phyloP scores from a whole-genome alignment of 805 yeast genomes.

The Saturnispora quitensis region DNA sequence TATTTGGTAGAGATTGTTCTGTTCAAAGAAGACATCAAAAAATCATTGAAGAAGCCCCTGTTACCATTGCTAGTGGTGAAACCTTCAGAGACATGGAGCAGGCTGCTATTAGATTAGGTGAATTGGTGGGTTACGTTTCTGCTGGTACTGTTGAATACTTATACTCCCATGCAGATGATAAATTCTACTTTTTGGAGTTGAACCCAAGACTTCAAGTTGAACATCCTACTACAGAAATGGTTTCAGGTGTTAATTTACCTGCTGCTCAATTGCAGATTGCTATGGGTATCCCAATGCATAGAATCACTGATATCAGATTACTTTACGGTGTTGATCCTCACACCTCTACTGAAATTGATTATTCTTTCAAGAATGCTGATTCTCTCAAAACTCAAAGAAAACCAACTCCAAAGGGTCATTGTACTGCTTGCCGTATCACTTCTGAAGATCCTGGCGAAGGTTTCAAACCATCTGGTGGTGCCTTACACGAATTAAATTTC shows the following conservation, averaged over 20 bases:
- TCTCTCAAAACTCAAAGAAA: conserved; percentile 74
- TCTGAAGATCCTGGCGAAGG: conserved; percentile 99
- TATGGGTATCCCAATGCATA: conserved; percentile 97
- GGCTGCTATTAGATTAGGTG: conserved; percentile 96
- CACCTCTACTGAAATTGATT: conserved; percentile 82
- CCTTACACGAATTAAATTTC: conserved; percentile 91
- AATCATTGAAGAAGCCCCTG: conserved; percentile 99
- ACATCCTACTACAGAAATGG: conserved; percentile 99
- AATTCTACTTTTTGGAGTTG: conserved; percentile 91
- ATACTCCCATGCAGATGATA: conserved; percentile 88
- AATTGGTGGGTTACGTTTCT: conserved; percentile 93
- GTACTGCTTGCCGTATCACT: conserved; percentile 98
- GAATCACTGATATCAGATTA: conserved; percentile 86
- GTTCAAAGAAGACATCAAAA: conserved; percentile 99
- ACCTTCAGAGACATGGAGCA: conserved; percentile 90
- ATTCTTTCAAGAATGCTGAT: conserved; percentile 68
- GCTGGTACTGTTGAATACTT: conserved; percentile 99
- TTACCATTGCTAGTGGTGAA: conserved; percentile 78
- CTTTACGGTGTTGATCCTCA: conserved; percentile 96
- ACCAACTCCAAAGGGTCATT: conserved; percentile 96
- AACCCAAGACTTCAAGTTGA: conserved; percentile 99
- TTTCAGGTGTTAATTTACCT: conserved; percentile 94
- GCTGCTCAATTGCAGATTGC: conserved; percentile 98
- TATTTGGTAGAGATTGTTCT: conserved; percentile 98
- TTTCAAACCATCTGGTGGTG: conserved; percentile 97